Conservation (phyloP, 257 asterid genomes). For the Solanum sitiens region DNA sequence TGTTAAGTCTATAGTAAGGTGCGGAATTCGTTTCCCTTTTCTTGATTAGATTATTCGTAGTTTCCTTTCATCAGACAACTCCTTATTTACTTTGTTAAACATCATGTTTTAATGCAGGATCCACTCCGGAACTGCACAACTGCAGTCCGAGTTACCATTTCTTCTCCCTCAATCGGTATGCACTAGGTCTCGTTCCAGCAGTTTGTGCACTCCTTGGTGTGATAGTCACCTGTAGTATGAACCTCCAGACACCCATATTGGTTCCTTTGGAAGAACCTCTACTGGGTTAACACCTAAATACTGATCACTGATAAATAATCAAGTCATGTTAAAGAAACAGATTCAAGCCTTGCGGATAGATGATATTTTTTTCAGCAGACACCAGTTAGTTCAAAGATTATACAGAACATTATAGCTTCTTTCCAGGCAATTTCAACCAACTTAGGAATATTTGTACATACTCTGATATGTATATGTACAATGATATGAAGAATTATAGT, state of each 20-base stretch:
- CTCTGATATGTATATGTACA: not conserved
- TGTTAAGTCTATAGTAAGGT: not conserved
- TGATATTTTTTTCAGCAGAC: not conserved
- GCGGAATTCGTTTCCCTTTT: not conserved
- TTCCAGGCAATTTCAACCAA: not conserved
- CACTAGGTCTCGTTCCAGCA: constrained; percentile 76
- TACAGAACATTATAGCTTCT: not conserved
- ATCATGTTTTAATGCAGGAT: constrained; percentile 24
- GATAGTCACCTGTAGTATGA: constrained; percentile 53
- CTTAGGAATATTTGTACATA: not conserved
- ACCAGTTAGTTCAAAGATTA: not conserved
- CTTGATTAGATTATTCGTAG: not conserved
- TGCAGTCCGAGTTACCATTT: not conserved
- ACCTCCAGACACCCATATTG: constrained; percentile 31
- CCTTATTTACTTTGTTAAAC: not conserved
- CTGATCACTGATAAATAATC: not conserved
- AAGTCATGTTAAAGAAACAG: not conserved
- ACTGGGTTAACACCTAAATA: constrained; percentile 26
- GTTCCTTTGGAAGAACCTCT: constrained; percentile 33
- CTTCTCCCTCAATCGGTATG: constrained; percentile 47
- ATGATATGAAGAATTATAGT: not conserved
- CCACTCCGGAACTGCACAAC: constrained; percentile 26
- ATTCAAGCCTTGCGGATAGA: not conserved
- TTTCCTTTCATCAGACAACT: not conserved
- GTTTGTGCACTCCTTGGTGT: constrained; percentile 59